Percentiles rank a stretch among this genome's conserved stretches.
phyloP scores from a whole-genome alignment of 164 flowering plant genomes.

The Stephania yunnanensis region DNA sequence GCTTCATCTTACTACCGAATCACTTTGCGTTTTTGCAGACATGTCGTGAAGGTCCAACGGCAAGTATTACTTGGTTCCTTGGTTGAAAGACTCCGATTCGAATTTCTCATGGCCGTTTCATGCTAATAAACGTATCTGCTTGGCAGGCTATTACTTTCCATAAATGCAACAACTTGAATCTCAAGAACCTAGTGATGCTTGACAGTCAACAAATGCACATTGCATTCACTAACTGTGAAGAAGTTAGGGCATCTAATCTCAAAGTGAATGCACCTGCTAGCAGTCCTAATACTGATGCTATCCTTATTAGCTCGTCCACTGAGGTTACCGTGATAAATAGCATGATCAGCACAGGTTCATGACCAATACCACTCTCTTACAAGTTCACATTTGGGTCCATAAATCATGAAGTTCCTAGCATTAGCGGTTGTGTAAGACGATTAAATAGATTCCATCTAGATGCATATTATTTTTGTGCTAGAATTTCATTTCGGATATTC shows the following conservation, averaged over 20 bases:
- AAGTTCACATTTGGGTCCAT: slow-evolving; percentile 2
- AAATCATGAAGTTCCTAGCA: background rate
- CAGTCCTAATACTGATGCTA: slow-evolving; percentile 96
- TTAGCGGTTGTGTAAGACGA: no score
- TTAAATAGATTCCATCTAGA: background rate
- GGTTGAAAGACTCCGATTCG: no score
- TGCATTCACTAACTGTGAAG: slow-evolving; percentile 55
- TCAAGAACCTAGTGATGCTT: slow-evolving; percentile 37
- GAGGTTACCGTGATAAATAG: slow-evolving; percentile 46
- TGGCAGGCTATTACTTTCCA: slow-evolving; percentile 88
- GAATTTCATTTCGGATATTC: background rate
- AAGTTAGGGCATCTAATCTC: slow-evolving; percentile 47
- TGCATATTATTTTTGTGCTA: background rate
- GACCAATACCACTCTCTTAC: background rate
- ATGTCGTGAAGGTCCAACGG: no score
- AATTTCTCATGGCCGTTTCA: background rate
- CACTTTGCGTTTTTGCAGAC: no score
- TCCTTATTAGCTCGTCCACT: slow-evolving; percentile 72
- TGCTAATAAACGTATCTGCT: background rate
- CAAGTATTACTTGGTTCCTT: no score
- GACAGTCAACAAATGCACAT: slow-evolving; percentile 89
- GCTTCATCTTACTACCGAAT: background rate
- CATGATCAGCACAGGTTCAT: slow-evolving; percentile 63
- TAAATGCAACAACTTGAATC: slow-evolving; percentile 58
- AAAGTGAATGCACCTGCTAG: slow-evolving; percentile 51